Conservation (phyloP, 2,329 filamentous ascomycete genomes). For the Epichloe sp. region DNA sequence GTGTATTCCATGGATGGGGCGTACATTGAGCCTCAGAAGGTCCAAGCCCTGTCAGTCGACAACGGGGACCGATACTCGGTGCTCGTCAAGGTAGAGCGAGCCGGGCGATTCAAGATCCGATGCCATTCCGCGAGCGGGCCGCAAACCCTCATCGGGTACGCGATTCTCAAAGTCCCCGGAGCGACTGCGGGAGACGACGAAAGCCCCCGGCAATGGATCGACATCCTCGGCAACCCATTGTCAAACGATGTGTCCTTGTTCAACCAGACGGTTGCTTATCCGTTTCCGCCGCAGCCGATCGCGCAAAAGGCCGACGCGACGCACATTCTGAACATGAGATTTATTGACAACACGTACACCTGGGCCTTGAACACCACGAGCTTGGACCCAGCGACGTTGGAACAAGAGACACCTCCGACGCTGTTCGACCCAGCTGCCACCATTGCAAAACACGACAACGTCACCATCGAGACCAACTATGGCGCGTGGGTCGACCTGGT, state of each 20-base stretch:
- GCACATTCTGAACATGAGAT: constrained; percentile 27
- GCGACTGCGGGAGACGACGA: too few relatives aligned
- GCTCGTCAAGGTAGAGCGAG: constrained; percentile 21
- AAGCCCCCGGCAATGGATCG: constrained; percentile 31
- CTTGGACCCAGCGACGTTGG: constrained; percentile 24
- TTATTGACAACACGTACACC: constrained; percentile 31
- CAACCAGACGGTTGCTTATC: constrained; percentile 26
- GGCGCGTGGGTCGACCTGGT: constrained; percentile 44
- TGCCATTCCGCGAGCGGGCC: constrained; percentile 32
- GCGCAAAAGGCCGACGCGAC: constrained; percentile 30
- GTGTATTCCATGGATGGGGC: constrained; percentile 41
- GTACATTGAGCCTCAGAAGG: constrained; percentile 38
- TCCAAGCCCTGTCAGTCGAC: constrained; percentile 31
- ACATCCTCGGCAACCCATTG: constrained; percentile 31
- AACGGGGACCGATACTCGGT: constrained; percentile 42
- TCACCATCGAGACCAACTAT: constrained; percentile 33
- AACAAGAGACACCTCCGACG: constrained; percentile 26
- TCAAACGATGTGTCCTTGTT: constrained; percentile 30
- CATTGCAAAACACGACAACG: constrained; percentile 21
- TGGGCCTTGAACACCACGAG: constrained; percentile 39
- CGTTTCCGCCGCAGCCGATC: constrained; percentile 34
- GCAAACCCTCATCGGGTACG: constrained; percentile 42
- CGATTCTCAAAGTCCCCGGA: constrained; percentile 26
- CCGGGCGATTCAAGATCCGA: constrained; percentile 40
- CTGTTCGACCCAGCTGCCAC: constrained; percentile 25